Base-by-base conservation (phyloP, 192 early-diverging fungal species). In the Coemansia javaensis region DNA sequence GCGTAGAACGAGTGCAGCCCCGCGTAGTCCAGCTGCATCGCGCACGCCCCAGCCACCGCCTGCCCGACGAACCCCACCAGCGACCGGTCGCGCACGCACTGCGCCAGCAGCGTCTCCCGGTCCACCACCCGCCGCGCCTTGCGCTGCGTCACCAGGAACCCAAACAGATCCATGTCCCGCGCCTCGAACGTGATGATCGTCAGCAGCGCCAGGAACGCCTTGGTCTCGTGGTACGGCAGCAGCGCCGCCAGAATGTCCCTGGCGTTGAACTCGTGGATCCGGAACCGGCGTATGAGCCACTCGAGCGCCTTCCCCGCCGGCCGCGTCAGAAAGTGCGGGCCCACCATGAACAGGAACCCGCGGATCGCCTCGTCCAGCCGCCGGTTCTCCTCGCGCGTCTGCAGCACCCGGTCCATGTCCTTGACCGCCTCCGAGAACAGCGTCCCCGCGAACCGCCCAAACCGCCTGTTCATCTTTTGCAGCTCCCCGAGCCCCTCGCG, bases 161-260 rank as follows among this genome's bases (percentile, higher is more conserved):
- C 56, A 36, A 64, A 78, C 24, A 58, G 7, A 11, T 35, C 40
- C 63, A 59, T 63, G 41, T 64, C 50, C 14, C 65, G 79, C 41
- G 78, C 81, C 75, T 74, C 55, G 41, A 93, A 78, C 12, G 73
- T 66, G 14, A 97, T 72, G 25, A 92, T 79, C 20, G 79, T 77
- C 5, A 90, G 80, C 80, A 98, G 81, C 39, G 83, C 80, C 41
- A 87, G 74, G 74, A 97, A 98, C 32, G 83, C 79, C 47, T 82
- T 80, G 10, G 93, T 91, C 57, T 97, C 93, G 50, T 98, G 93
- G 70, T 90, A 98, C 21, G 96, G 96, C 41, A 98, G 56, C 23
- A 96, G 77, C 27, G 83, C 83, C 15, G 71, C 81, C 20, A 98
- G 34, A 4, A 95, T 52, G 6, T 77, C 77, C 30, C 89, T 85